Conservation (phyloP, 352 stramenopile species). For the Thraustochytrium striatum region DNA sequence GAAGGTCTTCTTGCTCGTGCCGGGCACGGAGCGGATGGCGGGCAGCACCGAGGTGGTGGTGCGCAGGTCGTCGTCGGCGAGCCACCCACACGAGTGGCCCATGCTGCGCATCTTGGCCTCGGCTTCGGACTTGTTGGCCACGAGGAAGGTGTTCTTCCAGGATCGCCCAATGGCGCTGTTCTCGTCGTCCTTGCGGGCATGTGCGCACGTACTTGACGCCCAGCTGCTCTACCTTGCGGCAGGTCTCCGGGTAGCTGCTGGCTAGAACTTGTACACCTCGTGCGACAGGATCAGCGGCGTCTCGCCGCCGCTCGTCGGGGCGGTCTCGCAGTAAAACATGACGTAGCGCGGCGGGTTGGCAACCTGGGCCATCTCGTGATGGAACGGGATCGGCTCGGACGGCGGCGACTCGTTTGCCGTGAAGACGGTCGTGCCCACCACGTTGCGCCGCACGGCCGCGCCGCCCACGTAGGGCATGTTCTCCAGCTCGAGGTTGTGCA, state of each 20-base stretch:
- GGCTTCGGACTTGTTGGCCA: constrained; percentile 51
- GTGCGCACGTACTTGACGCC: constrained; percentile 59
- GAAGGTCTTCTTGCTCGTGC: constrained; percentile 60
- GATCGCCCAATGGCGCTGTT: constrained; percentile 59
- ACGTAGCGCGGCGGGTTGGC: constrained; percentile 60
- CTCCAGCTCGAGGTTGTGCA: constrained; percentile 49
- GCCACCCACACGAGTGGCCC: constrained; percentile 61
- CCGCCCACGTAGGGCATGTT: constrained; percentile 55
- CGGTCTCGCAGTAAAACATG: constrained; percentile 62
- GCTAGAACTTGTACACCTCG: constrained; percentile 56
- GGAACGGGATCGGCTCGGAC: constrained; percentile 61
- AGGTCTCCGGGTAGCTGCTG: constrained; percentile 58
- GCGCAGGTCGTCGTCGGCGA: constrained; percentile 55
- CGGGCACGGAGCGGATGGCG: constrained; percentile 53
- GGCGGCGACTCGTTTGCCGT: constrained; percentile 62
- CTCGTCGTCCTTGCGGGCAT: constrained; percentile 60
- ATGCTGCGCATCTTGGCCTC: constrained; percentile 56
- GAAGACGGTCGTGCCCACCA: constrained; percentile 54
- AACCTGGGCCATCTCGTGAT: constrained; percentile 63
- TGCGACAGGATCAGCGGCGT: constrained; percentile 62
- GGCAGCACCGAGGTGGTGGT: constrained; percentile 55
- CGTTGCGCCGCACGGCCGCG: constrained; percentile 51
- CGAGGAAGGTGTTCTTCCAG: constrained; percentile 60
- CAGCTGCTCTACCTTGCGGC: constrained; percentile 56
- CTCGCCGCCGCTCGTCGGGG: constrained; percentile 57